Percentiles rank a stretch among this genome's conserved stretches.
phyloP scores from a whole-genome alignment of 2,329 filamentous ascomycete genomes.

The Scedosporium apiospermum region DNA sequence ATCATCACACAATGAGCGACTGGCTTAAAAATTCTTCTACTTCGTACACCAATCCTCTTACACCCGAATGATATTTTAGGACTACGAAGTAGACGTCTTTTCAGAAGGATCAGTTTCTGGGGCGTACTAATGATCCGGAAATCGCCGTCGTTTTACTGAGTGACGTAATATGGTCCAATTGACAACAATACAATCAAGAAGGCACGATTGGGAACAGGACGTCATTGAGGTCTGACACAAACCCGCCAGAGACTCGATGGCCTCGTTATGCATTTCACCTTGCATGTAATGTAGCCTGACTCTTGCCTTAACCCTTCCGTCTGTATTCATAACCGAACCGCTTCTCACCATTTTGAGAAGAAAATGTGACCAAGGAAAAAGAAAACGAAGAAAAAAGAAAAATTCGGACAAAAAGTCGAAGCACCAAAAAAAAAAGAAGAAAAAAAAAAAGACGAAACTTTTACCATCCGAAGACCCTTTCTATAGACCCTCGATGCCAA shows the following conservation, averaged over 20 bases:
- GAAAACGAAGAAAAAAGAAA: background rate
- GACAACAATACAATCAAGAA: background rate
- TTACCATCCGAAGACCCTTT: background rate
- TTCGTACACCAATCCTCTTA: too few relatives aligned
- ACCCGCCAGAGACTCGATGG: background rate
- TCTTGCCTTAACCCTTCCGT: background rate
- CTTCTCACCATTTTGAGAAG: background rate
- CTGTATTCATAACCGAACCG: background rate
- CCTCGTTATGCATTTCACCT: background rate
- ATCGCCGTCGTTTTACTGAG: too few relatives aligned
- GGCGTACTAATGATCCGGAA: too few relatives aligned
- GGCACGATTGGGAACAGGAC: too few relatives aligned
- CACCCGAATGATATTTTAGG: too few relatives aligned
- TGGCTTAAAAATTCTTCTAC: too few relatives aligned
- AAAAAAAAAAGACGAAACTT: conserved; percentile 1
- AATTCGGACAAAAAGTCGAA: background rate
- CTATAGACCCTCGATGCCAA: conserved; percentile 1
- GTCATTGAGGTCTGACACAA: background rate
- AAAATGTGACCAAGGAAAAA: background rate
- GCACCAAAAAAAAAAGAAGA: background rate
- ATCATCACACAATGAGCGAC: too few relatives aligned
- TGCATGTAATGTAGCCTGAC: background rate
- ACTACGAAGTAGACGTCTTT: too few relatives aligned
- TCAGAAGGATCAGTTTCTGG: too few relatives aligned
- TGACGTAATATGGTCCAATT: background rate